Evolutionary conservation across 2,329 filamentous ascomycete species (phyloP).

Genomic region (Fusarium citri): DNA sequence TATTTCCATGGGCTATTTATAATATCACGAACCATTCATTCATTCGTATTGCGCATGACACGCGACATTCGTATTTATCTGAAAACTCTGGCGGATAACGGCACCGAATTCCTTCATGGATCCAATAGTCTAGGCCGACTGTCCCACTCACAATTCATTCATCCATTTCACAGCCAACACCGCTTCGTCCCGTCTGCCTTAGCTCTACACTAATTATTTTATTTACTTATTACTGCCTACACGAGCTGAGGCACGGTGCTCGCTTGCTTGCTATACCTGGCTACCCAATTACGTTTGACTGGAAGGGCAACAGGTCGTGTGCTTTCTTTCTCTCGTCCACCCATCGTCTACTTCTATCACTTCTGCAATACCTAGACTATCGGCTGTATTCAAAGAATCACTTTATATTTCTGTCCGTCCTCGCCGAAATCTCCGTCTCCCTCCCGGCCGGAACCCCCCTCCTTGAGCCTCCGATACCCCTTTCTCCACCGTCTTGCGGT

Average conservation of each 20-base stretch:
- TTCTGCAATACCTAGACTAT: not conserved
- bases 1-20: not conserved
- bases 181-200: slow-evolving; percentile 30
- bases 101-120: slow-evolving; percentile 40
- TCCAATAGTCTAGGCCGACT: slow-evolving; percentile 36
- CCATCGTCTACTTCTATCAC: slow-evolving; percentile 1
- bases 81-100: slow-evolving; percentile 34
- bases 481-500: slow-evolving; percentile 37
- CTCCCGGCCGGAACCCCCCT: slow-evolving; percentile 17
- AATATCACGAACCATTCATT: slow-evolving; percentile 8
- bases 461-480: slow-evolving; percentile 36
- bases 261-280: not conserved
- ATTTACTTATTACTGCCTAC: slow-evolving; percentile 5
- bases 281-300: slow-evolving; percentile 33
- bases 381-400: not conserved
- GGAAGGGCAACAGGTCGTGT: slow-evolving; percentile 57
- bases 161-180: slow-evolving; percentile 34
- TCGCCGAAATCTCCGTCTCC: slow-evolving; percentile 27
- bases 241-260: slow-evolving; percentile 10
- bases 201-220: slow-evolving; percentile 14
- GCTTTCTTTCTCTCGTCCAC: slow-evolving; percentile 42
- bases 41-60: slow-evolving; percentile 21
- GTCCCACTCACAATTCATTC: slow-evolving; percentile 43
- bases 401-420: slow-evolving; percentile 11
- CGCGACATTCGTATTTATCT: slow-evolving; percentile 31